These are phyloP conservation scores for Panicum miliaceum DNA, from an alignment of 176 grass and related monocot species.

Conservation along the genomic window DNA sequence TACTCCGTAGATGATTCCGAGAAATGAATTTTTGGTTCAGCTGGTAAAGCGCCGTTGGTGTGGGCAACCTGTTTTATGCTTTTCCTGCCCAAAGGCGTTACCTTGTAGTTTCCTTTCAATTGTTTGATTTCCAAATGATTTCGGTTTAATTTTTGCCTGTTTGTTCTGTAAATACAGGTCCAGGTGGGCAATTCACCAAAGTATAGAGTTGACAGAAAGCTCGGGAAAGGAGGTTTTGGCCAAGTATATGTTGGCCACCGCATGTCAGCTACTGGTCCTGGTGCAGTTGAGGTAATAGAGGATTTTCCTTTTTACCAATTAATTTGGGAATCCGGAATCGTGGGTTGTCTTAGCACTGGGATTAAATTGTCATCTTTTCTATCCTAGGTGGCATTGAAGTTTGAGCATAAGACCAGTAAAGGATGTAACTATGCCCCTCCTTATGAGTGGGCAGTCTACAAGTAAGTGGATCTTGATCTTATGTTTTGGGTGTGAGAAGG, in stretches of 20 bases:
- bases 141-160: conserved; percentile 7
- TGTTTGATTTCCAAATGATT: conserved; percentile 28
- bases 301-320: conserved; percentile 2
- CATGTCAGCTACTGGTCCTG: conserved; percentile 54
- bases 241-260: conserved; percentile 98
- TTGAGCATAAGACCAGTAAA: conserved; percentile 96
- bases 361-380: conserved; percentile 19
- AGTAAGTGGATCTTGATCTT: conserved; percentile 64
- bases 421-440: conserved; percentile 88
- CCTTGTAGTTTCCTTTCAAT: conserved; percentile 17
- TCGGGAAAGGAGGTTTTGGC: conserved; percentile 99
- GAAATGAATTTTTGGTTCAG: conserved; percentile 20
- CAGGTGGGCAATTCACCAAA: conserved; percentile 86
- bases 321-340: neutral
- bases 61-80: neutral
- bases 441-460: conserved; percentile 95
- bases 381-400: conserved; percentile 88
- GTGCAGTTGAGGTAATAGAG: conserved; percentile 71
- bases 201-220: conserved; percentile 84
- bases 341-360: neutral
- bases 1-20: neutral
- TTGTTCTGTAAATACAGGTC: conserved; percentile 57
- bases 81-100: neutral
- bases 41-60: neutral
- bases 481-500: conserved; percentile 25